Evolutionary conservation across 345 rosid species (phyloP).

Genomic region (Camelina laxa): DNA sequence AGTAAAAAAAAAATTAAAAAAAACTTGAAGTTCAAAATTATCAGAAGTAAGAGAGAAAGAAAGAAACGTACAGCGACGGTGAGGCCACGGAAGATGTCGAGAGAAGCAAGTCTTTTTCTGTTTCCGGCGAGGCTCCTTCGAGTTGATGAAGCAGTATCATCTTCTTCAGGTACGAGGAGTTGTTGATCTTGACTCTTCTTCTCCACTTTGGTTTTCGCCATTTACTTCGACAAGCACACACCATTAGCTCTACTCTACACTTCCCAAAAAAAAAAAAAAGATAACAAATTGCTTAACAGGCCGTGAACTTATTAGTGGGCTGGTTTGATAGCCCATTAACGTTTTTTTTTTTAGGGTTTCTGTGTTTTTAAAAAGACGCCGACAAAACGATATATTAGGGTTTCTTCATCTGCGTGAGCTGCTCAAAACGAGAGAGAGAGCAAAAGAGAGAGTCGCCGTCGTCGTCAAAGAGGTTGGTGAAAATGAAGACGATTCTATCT

Average conservation of each 20-base stretch:
- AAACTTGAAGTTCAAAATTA: background rate
- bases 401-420: background rate
- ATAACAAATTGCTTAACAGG: background rate
- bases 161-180: constrained; percentile 47
- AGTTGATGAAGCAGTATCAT: constrained; percentile 40
- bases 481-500: constrained; percentile 48
- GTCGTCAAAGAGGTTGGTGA: background rate
- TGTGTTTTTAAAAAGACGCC: background rate
- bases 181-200: constrained; percentile 39
- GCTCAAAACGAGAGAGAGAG: background rate
- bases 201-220: constrained; percentile 63
- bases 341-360: background rate
- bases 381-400: background rate
- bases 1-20: background rate
- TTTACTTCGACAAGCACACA: constrained; percentile 11
- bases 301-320: background rate
- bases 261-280: no score
- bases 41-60: background rate
- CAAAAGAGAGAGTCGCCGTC: background rate
- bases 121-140: constrained; percentile 34
- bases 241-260: no score
- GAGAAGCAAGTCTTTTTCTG: constrained; percentile 63
- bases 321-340: background rate
- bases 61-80: constrained; percentile 69
- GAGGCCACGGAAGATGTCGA: constrained; percentile 91